Evolutionary conservation across 257 asterid genomes (phyloP), one percentile per base, ranked within the genome.

Genomic region (Hygrophila difformis): DNA sequence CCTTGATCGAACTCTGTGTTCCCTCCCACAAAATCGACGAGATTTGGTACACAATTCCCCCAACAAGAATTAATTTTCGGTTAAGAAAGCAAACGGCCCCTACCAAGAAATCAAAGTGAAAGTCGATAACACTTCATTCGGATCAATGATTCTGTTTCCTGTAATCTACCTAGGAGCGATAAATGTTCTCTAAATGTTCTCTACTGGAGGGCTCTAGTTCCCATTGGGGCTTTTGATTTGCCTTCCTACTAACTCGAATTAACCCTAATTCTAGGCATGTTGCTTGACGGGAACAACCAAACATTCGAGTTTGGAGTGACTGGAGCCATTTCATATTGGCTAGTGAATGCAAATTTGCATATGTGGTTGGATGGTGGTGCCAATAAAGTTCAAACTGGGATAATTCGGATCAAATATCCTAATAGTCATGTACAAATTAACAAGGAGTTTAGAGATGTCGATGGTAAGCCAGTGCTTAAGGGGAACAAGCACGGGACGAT

Each of bases 1-100:
- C 94, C 12, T 81, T 79, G 51, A 45, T 89, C 28, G 96, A 89
- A 69, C 60, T 89, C 49, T 85, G 73, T 37, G 76, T 73, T 22
- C 82, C 98, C 19, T 75, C 47, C 37, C 98, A 89, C 14, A 92
- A 88, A 1, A 24, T 75, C 18, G 98, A 89, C 29, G 98, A 89
- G 68, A 71, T 79, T 31, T 89, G 98, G 98, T 85, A 79, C 85
- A 56, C 93, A 0, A 85, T 85, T 59, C 94, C 95, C 1, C 85
- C 97, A 63, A 66, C 13, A 23, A 35, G 36, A 81, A 79, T 23
- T 47, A 50, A 21, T 54, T 81, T 44, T 16, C 53, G 7, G 63
- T 77, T 1, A 46, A 57, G 53, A 53, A 74, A 19, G 94, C 93
- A 10, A 74, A 79, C 41, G 92, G 96, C 4, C 78, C 96, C 0